Base-by-base conservation (phyloP, 345 rosid genomes). In the Barbarea vulgaris region DNA sequence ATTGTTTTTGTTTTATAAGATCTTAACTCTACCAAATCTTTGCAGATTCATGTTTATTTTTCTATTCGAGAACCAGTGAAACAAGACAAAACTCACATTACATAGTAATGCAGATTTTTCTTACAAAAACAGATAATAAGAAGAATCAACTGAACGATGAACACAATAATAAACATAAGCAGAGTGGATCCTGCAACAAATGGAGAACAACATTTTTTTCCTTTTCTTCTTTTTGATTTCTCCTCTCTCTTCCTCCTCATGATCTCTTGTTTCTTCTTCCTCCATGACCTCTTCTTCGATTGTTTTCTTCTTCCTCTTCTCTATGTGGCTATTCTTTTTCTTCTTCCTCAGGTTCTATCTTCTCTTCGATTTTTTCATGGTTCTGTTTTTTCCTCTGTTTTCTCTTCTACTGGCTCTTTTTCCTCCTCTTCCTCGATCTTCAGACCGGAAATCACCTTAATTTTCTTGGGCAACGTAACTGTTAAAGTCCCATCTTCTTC, bases 401-500 rank as follows among this genome's bases (percentile, higher is more conserved):
- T 60, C 11, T 62, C 62, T 8, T 82, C 85, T 84, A 27, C 30
- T 27, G 4, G 30, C 9, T 39, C 50, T 57, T 46, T 52, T 5
- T 72, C 68, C 11, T 62, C 62, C 9, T 82, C 85, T 84, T 91
- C 96, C 77, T 88, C 90, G 22, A 94, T 80, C 70, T 50, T 78
- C 33, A 75, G n/a, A 17, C 91, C 87, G 4, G 42, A 42, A 8
- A 88, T 69, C 52, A 95, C 98, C 46, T 83, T 76, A 62, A 75
- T 71, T 41, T 30, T 81, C 64, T 94, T 94, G 4, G 90, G 96
- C 81, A 94, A 73, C 25, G 57, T 53, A 59, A 91, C 81, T 1
- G 77, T 85, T 69, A 91, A 73, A 27, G 79, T 81, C 12, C 87
- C 84, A n/a, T 81, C 86, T 37, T 84, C 85, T 9, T 82, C 88